Conservation (phyloP, 257 asterid species). For the Ajuga chamaepitys region DNA sequence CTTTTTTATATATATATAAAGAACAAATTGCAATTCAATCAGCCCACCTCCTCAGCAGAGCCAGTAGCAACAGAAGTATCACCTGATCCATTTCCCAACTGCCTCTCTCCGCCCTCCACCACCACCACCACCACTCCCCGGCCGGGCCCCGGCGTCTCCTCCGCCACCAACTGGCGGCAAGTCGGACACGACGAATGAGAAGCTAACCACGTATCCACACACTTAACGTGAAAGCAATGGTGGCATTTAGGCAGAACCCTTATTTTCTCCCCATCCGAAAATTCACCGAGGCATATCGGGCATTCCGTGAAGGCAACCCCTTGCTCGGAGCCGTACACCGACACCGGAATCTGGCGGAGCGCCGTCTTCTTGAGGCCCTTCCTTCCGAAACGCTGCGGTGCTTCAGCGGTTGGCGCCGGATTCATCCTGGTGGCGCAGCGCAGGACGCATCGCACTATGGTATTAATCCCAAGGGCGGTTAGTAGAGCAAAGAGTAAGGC, state of each 20-base stretch:
- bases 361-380: conserved; percentile 55
- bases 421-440: conserved; percentile 40
- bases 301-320: conserved; percentile 48
- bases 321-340: conserved; percentile 38
- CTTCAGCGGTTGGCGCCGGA: conserved; percentile 16
- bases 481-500: conserved; percentile 63
- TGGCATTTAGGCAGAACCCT: conserved; percentile 65
- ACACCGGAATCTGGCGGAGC: conserved; percentile 53
- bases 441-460: conserved; percentile 46
- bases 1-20: background rate
- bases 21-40: background rate
- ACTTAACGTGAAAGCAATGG: conserved; percentile 67
- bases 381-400: conserved; percentile 21
- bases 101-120: conserved; percentile 27
- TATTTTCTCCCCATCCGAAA: conserved; percentile 62
- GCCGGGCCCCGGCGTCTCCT: conserved; percentile 21
- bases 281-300: conserved; percentile 68
- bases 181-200: conserved; percentile 75
- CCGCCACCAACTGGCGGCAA: conserved; percentile 62
- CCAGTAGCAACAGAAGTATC: conserved; percentile 22
- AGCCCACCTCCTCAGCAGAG: conserved; percentile 43
- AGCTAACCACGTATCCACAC: conserved; percentile 67
- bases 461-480: conserved; percentile 65
- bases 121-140: conserved; percentile 6
- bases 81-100: conserved; percentile 14